Evolutionary conservation across 306 rosid species (phyloP).

Genomic region (Trifolium subterraneum): DNA sequence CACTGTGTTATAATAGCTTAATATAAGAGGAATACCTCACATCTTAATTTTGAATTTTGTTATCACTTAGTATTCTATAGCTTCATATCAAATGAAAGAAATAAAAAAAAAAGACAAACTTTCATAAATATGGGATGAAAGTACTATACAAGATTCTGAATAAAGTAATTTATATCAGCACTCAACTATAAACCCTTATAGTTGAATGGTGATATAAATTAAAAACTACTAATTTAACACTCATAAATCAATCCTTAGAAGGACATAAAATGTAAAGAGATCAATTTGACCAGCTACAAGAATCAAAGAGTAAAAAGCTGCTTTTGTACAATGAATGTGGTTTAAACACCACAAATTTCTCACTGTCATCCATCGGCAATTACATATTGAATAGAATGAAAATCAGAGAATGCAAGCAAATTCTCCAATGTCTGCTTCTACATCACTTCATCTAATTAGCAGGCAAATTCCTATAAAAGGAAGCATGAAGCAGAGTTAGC

Average conservation of each 20-base stretch:
- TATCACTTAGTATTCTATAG: constrained; percentile 16
- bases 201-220: no score
- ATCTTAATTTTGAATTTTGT: constrained; percentile 25
- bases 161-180: constrained; percentile 20
- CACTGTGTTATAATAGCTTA: not conserved
- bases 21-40: not conserved
- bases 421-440: constrained; percentile 3
- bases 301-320: constrained; percentile 38
- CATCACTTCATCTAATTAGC: constrained; percentile 39
- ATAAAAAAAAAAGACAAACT: not conserved
- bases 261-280: constrained; percentile 26
- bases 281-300: constrained; percentile 40
- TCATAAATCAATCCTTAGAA: constrained; percentile 40
- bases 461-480: constrained; percentile 45
- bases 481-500: constrained; percentile 31
- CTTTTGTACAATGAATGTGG: constrained; percentile 44
- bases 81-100: constrained; percentile 27
- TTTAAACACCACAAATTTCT: constrained; percentile 37
- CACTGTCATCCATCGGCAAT: constrained; percentile 31
- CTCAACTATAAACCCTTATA: no score
- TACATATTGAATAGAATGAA: constrained; percentile 5
- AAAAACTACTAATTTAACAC: constrained; percentile 9
- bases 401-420: constrained; percentile 32
- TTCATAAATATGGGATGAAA: constrained; percentile 30
- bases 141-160: constrained; percentile 25